phyloP scores from a whole-genome alignment of 192 early-diverging fungal genomes.

The Gryganskiella cystojenkinii region DNA sequence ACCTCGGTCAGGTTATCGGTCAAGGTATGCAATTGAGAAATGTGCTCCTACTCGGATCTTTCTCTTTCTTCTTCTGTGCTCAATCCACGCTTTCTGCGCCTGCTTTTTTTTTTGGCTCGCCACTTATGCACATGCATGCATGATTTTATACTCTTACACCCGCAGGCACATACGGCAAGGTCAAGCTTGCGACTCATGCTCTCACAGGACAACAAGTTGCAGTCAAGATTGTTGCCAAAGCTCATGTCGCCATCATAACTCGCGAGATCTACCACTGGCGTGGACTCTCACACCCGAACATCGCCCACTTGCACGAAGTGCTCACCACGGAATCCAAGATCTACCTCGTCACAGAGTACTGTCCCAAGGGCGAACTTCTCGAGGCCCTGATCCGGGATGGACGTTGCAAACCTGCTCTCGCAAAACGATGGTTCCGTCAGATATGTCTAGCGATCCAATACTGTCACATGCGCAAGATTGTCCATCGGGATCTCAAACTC shows the following conservation, averaged over 20 bases:
- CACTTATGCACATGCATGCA: slow-evolving; percentile 3
- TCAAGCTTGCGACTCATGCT: slow-evolving; percentile 68
- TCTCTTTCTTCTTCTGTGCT: neutral
- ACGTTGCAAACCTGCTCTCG: slow-evolving; percentile 53
- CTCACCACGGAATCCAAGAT: slow-evolving; percentile 77
- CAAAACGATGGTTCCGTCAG: slow-evolving; percentile 62
- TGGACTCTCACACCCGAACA: slow-evolving; percentile 82
- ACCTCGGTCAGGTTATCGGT: slow-evolving; percentile 64
- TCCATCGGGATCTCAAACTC: slow-evolving; percentile 71
- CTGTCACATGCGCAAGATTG: slow-evolving; percentile 65
- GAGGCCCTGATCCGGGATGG: slow-evolving; percentile 59
- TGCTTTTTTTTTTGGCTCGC: too few species aligned
- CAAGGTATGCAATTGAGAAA: slow-evolving; percentile 44
- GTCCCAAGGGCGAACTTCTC: slow-evolving; percentile 73
- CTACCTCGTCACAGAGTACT: slow-evolving; percentile 86
- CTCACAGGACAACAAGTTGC: slow-evolving; percentile 71
- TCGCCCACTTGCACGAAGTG: slow-evolving; percentile 82
- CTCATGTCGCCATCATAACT: slow-evolving; percentile 66
- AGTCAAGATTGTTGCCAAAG: slow-evolving; percentile 69
- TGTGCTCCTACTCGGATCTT: neutral
- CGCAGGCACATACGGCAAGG: slow-evolving; percentile 76
- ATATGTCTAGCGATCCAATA: slow-evolving; percentile 60
- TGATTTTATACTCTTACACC: too few species aligned
- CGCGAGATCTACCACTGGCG: slow-evolving; percentile 74
- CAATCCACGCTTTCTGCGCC: neutral